phyloP scores from a whole-genome alignment of 2,329 filamentous ascomycete genomes.

The Neofusicoccum cordaticola region DNA sequence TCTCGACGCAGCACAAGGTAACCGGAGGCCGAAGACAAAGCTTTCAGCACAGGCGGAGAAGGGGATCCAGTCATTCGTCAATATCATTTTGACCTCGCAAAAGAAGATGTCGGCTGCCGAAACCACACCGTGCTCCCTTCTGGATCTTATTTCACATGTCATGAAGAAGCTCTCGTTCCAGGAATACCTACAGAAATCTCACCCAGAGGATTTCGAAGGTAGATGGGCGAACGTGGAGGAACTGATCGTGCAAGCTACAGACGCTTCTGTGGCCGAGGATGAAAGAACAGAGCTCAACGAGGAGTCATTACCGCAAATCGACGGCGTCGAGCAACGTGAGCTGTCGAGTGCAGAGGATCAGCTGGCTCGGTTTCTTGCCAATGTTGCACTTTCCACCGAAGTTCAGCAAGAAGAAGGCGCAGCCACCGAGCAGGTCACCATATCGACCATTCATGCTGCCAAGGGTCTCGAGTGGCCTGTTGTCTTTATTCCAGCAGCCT shows the following conservation, averaged over 20 bases:
- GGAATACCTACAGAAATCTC: slow-evolving; percentile 68
- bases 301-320: slow-evolving; percentile 62
- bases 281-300: slow-evolving; percentile 40
- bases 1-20: slow-evolving; percentile 55
- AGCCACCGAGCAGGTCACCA: slow-evolving; percentile 67
- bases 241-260: slow-evolving; percentile 73
- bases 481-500: slow-evolving; percentile 87
- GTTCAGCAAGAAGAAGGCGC: slow-evolving; percentile 61
- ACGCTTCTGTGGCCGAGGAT: slow-evolving; percentile 57
- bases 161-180: slow-evolving; percentile 68
- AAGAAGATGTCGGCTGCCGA: slow-evolving; percentile 51
- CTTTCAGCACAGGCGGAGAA: slow-evolving; percentile 55
- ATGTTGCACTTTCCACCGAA: slow-evolving; percentile 82
- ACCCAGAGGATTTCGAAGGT: slow-evolving; percentile 71
- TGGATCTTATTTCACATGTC: slow-evolving; percentile 55
- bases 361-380: slow-evolving; percentile 80
- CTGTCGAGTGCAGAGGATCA: slow-evolving; percentile 55
- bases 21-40: slow-evolving; percentile 51
- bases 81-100: slow-evolving; percentile 57
- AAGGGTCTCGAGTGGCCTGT: slow-evolving; percentile 97
- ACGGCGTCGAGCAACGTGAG: slow-evolving; percentile 64
- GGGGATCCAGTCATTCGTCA: slow-evolving; percentile 57
- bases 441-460: slow-evolving; percentile 93
- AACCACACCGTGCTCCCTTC: slow-evolving; percentile 37
- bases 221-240: slow-evolving; percentile 89